Percentiles rank a stretch among this genome's conserved stretches.
Evolutionary conservation across 768 basidiomycete genomes (phyloP).

Genomic region (Hygrophoropsis aurantiaca): DNA sequence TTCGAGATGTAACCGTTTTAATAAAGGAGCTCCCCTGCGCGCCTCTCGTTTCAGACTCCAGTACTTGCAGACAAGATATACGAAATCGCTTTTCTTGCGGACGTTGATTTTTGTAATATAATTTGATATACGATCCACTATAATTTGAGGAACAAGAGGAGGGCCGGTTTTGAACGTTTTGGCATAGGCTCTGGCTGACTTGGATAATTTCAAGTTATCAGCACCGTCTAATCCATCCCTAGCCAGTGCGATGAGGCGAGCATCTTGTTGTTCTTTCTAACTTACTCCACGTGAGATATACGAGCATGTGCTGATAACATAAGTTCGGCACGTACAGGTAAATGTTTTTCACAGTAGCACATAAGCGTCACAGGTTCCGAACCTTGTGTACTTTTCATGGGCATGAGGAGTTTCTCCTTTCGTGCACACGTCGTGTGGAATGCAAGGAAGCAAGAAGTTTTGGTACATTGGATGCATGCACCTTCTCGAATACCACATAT

Average conservation of each 20-base stretch:
- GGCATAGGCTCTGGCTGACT: slow-evolving; percentile 86
- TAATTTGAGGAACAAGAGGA: slow-evolving; percentile 84
- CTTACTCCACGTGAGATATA: too few species aligned
- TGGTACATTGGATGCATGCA: slow-evolving; percentile 95
- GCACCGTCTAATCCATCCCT: slow-evolving; percentile 39
- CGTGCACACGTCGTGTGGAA: slow-evolving; percentile 96
- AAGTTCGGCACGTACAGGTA: slow-evolving; percentile 88
- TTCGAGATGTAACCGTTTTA: slow-evolving; percentile 93
- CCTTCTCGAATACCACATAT: slow-evolving; percentile 64
- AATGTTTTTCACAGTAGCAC: slow-evolving; percentile 87
- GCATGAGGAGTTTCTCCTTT: slow-evolving; percentile 78
- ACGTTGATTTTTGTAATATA: slow-evolving; percentile 73
- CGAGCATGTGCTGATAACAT: too few species aligned
- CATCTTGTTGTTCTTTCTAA: slow-evolving; percentile 70
- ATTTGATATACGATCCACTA: slow-evolving; percentile 73
- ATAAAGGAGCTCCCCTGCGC: slow-evolving; percentile 85
- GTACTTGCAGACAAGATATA: slow-evolving; percentile 80
- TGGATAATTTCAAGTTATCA: slow-evolving; percentile 51
- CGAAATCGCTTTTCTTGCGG: slow-evolving; percentile 74
- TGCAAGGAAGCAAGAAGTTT: slow-evolving; percentile 84
- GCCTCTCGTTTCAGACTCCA: slow-evolving; percentile 98
- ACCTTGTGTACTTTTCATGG: slow-evolving; percentile 82
- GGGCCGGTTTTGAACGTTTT: slow-evolving; percentile 92
- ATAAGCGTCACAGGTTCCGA: slow-evolving; percentile 71
- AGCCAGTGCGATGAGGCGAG: slow-evolving; percentile 56